Evolutionary conservation across 2,329 filamentous ascomycete species (phyloP), one percentile per base, ranked within the genome.

Genomic region (Apiospora kogelbergensis): DNA sequence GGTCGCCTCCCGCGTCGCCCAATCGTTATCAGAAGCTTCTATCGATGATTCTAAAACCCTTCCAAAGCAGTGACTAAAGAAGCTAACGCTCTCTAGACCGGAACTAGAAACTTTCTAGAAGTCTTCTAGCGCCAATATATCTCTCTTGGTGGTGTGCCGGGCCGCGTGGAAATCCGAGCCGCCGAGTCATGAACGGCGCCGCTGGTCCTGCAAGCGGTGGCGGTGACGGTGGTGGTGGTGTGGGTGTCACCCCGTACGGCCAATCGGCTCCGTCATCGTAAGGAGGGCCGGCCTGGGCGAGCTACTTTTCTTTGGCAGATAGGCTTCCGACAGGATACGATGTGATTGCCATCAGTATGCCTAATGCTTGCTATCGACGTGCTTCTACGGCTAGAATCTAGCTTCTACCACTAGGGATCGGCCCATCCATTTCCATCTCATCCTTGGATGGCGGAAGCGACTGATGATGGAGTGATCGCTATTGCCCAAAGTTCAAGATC

Each of bases 191-290:
- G 53, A 13, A 20, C 53, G 53, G 53, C 30, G 53, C 53, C 48
- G 48, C 26, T 57, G 24, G 30, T 57, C 48, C 26, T 57, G 48
- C 15, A 24, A 30, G 26, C 24, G 46, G 11, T 33, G 48, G 13
- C 37, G 53, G 26, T 57, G 48, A 15, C 24, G 46, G 11, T 33
- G 48, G 13, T 60, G 53, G 26, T 57, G 48, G 48, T 33, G 53
- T 60, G 53, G 26, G 30, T 60, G 53, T 60, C 30, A 30, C 53
- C 30, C 53, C 53, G 53, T 37, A 30, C 53, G 30, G 53, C 10
- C 30, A 37, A 60, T 60, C 53, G 53, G 53, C 37, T 33, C 53
- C 53, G 53, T 60, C 53, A 60, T 60, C 53, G 20, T 57, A 57
- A 7, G 53, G 48, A 30, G 20, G 53, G 53, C 17, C 53, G 17